Base-by-base conservation (phyloP, 139 green algal genomes). In the Raphidocelis subcapitata region DNA sequence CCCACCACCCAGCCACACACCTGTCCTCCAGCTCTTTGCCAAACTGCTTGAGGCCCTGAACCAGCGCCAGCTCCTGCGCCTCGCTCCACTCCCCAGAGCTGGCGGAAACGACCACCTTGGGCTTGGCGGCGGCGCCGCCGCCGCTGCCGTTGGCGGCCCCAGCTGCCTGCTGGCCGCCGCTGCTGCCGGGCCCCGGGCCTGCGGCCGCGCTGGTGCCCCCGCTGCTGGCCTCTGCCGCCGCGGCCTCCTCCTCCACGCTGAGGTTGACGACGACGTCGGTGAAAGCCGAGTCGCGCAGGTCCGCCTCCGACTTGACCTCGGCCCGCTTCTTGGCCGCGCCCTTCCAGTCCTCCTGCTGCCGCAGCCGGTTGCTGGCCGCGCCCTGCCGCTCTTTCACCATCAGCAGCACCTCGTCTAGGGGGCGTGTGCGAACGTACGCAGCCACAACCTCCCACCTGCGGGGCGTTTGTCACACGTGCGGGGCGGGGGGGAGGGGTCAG, bases 11-110 rank as follows among this genome's bases (percentile, higher is more conserved):
- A n/a, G n/a, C n/a, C 8, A 49, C 41, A 8, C 41, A 49, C 41
- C 76, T 60, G 44, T 73, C 31, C 5, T 59, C 68, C 73, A 89
- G 36, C 61, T 98, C 93, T 67, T 98, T 98, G 26, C 82, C 80
- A 66, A 93, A 87, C 46, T 82, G 66, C 86, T 98, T 98, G 16
- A 98, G 75, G 3, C 94, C 94, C 72, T 95, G 89, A 37, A 98
- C 91, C 44, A 98, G 81, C 0, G 86, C 90, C 49, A 96, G 66
- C 81, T 96, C 87, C 80, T 98, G 90, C 62, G 75, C 90, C 56
- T 94, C 84, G 14, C 62, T 90, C 93, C 93, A 97, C 33, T 72
- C 78, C 15, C 71, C 79, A 57, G 46, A 72, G 24, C 72, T 73
- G 28, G 57, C 67, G 8, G 69, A 75, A 46, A 64, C 73, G 1